Percentiles rank a stretch among this genome's conserved stretches.
Evolutionary conservation across 2,329 filamentous ascomycete genomes (phyloP).

Genomic region (Cladosporium cucumerinum): DNA sequence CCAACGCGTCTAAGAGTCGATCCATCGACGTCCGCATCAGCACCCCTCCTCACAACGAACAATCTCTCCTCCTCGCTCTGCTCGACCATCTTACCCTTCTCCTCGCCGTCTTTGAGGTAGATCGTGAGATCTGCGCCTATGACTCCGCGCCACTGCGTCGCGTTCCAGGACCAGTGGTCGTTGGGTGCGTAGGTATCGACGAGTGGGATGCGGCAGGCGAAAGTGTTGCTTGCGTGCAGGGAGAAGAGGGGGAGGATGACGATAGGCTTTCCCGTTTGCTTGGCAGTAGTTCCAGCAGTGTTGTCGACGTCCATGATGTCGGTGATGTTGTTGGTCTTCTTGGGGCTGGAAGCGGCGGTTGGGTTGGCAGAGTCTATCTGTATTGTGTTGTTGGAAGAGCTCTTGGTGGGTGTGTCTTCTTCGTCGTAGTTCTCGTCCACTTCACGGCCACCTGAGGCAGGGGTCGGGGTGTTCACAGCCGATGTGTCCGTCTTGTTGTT

Average conservation of each 20-base stretch:
- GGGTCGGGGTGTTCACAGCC: background rate
- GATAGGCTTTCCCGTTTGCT: conserved; percentile 54
- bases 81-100: conserved; percentile 29
- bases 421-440: conserved; percentile 28
- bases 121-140: conserved; percentile 77
- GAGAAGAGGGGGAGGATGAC: conserved; percentile 77
- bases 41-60: conserved; percentile 40
- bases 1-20: conserved; percentile 66
- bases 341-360: conserved; percentile 59
- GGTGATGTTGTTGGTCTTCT: conserved; percentile 71
- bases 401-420: conserved; percentile 12
- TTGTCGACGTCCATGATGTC: conserved; percentile 71
- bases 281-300: conserved; percentile 38
- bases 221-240: conserved; percentile 72
- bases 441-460: conserved; percentile 7
- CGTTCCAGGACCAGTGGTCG: conserved; percentile 99
- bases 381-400: background rate
- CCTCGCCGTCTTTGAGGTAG: conserved; percentile 52
- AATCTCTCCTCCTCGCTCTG: conserved; percentile 43
- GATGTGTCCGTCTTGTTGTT: conserved; percentile 10
- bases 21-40: conserved; percentile 37
- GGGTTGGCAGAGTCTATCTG: conserved; percentile 22
- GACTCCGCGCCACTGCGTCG: conserved; percentile 84
- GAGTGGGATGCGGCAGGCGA: conserved; percentile 70
- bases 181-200: conserved; percentile 71